phyloP scores from a whole-genome alignment of 2,329 filamentous ascomycete genomes.

The Rutstroemia sp. region DNA sequence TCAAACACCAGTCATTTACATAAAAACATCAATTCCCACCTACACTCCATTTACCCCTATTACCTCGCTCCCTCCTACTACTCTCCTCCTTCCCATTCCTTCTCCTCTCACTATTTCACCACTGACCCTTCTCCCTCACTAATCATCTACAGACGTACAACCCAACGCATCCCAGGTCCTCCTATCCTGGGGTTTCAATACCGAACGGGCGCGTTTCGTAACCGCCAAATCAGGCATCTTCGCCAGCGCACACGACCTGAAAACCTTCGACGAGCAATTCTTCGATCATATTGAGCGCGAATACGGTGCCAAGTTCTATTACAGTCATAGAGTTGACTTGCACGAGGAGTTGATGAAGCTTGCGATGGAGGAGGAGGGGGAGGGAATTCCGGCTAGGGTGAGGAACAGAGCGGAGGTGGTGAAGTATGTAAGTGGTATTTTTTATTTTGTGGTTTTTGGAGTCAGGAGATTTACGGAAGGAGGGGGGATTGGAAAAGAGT shows the following conservation, averaged over 20 bases:
- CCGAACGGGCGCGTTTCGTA: slow-evolving; percentile 33
- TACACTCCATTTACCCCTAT: too few relatives aligned
- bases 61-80: too few relatives aligned
- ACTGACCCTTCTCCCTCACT: neutral
- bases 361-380: slow-evolving; percentile 35
- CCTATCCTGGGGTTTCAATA: slow-evolving; percentile 36
- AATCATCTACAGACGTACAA: slow-evolving; percentile 35
- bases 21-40: too few relatives aligned
- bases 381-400: slow-evolving; percentile 31
- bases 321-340: slow-evolving; percentile 46
- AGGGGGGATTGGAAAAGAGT: neutral
- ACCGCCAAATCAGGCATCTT: slow-evolving; percentile 31
- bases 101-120: neutral
- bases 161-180: slow-evolving; percentile 55
- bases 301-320: slow-evolving; percentile 38
- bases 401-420: slow-evolving; percentile 36
- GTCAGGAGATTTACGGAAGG: slow-evolving; percentile 20
- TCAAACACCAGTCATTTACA: too few relatives aligned
- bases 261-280: slow-evolving; percentile 12
- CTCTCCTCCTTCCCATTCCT: too few relatives aligned
- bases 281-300: slow-evolving; percentile 10
- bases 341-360: slow-evolving; percentile 45
- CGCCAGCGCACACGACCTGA: slow-evolving; percentile 15
- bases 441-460: neutral
- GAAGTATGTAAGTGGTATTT: slow-evolving; percentile 12